Evolutionary conservation across 2,329 filamentous ascomycete species (phyloP), one percentile per base, ranked within the genome.

Genomic region (Xylariaceae sp.): DNA sequence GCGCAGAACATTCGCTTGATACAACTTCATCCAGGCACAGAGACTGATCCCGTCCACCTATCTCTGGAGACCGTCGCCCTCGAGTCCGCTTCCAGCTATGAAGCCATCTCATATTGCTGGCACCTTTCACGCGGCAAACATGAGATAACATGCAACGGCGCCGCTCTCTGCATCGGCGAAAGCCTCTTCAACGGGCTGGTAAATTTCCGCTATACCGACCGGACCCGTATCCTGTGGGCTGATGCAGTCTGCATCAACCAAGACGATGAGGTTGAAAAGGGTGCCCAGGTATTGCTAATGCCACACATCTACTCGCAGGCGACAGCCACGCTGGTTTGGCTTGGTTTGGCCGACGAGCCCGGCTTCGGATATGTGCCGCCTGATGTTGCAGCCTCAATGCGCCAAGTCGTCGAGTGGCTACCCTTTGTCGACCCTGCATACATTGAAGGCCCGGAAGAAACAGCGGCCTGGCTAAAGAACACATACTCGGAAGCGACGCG

Each of bases 211-310:
- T n/a, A 45, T 35, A 32, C 37, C 1, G 55, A 57, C 34, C 50
- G 40, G 43, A 39, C 43, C 32, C 55, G 55, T 2, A 51, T 30
- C 2, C 29, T 57, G 3, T 57, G 55, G 55, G 55, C 55, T 4
- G 54, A 56, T 31, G 54, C 54, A 27, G 32, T 45, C 27, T 53
- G 51, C 45, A 53, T 53, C 5, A 56, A 53, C 37, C 54, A 56
- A 9, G 32, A 37, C n/a, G 43, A 54, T 32, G 29, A 45, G 6
- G 19, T 12, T 0, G 55, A 57, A 40, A 57, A 57, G 29, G 27
- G 43, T 7, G 29, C 3, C 2, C 51, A 57, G 11, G 55, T 57
- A 1, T 3, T 40, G 32, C 34, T 57, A 4, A 57, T 57, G 55
- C 51, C 55, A 6, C 43, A 45, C 8, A 57, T 54, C 47, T 57